Evolutionary conservation across 148 eudicot genomes (phyloP), one percentile per base, ranked within the genome.

Genomic region (Oxyria digyna): DNA sequence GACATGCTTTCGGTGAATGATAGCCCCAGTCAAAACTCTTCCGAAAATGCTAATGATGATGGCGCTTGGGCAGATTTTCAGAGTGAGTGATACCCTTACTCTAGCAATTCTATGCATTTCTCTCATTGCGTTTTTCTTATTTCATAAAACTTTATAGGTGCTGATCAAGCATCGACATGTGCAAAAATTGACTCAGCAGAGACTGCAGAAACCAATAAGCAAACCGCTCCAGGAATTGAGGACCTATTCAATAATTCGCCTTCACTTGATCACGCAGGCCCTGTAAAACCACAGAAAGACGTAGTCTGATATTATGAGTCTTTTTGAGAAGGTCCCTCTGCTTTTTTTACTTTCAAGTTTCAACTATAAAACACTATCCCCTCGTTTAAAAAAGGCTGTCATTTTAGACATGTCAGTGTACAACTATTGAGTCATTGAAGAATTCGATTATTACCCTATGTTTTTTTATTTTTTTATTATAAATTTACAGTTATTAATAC

Each of bases 61-160:
- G 99, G 87, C 82, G 62, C 77, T 66, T 91, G 99, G 97, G 97
- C 93, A 26, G 97, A 96, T 64, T 95, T 95, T 71, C 99, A 91
- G 73, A 84, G 99, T 95, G 85, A 64, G 87, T 78, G 68, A 45
- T 38, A 72, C 8, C 70, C 49, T 38, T 75, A n/a, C n/a, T n/a
- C n/a, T n/a, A n/a, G n/a, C n/a, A n/a, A 32, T 76, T 27, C 3
- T 20, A 33, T 65, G n/a, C 29, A 43, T 37, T 17, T n/a, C 18
- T 65, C 42, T 66, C 33, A 66, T 66, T 17, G 26, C 13, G 43
- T 12, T 38, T 37, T 37, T 37, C 7, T 41, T 8, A 20, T 37
- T 38, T 38, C 27, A 12, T 66, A 27, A 18, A 24, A 49, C 40
- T 14, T 72, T 62, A 57, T 87, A 94, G 96, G 97, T 85, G 97